Base-by-base conservation (phyloP, 257 asterid species). In the Penstemon eatonii region DNA sequence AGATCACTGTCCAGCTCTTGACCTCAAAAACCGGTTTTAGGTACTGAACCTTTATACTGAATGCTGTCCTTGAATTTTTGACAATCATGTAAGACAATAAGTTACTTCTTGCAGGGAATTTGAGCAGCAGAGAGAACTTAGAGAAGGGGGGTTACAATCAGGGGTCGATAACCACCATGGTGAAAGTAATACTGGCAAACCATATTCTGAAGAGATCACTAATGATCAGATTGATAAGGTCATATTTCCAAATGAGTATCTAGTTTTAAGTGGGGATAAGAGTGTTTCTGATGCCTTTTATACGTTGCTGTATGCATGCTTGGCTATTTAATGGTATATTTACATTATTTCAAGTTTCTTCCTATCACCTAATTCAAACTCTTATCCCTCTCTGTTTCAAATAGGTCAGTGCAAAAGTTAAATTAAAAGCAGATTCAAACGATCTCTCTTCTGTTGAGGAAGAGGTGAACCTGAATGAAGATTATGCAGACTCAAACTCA, bases 1-100 rank as follows among this genome's bases (percentile, higher is more conserved):
- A 94, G 99, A 86, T 91, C 25, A 91, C 90, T 0, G 84, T 94
- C 64, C 99, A 94, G 86, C 91, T 91, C 78, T 82, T 94, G 75
- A 94, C 96, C 73, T 94, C 99, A 54, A 94, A 94, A 81, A 94
- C 99, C 13, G 97, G 99, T 75, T 94, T 91, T 82, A 94, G 99
- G 99, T 89, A 83, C 71, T 56, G 39, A 73, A 75, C 73, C 60
- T 15, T 64, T 74, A 37, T 68, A 46, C 65, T 68, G 62, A 71
- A 77, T 73, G 33, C 64, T 42, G 58, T 60, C 52, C 57, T 73
- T 76, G 44, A 56, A 52, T 68, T 59, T 60, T 55, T 15, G 36
- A 33, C 67, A 67, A 72, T 61, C 52, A 62, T 59, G 66, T 82
- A 56, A 70, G 78, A 45, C 46, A 51, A 43, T 65, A 54, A 25